These are phyloP conservation scores for maize (Zea mays) DNA, from an alignment of 176 grass and related monocot species.

Conservation along the genomic window Zm-B73-REFERENCE-NAM-5.0 NC_050105.1:666001-666500, in stretches of 20 bases:
- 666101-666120: constrained; percentile 31
- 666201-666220: background rate
- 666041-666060: constrained; percentile 78
- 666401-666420: background rate
- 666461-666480: background rate
- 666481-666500: too few relatives aligned
- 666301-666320: background rate
- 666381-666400: background rate
- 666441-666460: background rate
- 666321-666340: background rate
- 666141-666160: constrained; percentile 40
- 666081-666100: constrained; percentile 47
- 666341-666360: background rate
- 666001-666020: constrained; percentile 93
- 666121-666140: background rate
- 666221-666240: too few relatives aligned
- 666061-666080: constrained; percentile 52
- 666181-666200: constrained; percentile 9
- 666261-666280: background rate
- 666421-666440: background rate
- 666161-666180: constrained; percentile 16
- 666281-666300: background rate
- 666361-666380: background rate
- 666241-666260: too few relatives aligned
- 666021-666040: constrained; percentile 86